Conservation (phyloP, 2,329 filamentous ascomycete genomes). For the Bimuria novae-zelandiae region DNA sequence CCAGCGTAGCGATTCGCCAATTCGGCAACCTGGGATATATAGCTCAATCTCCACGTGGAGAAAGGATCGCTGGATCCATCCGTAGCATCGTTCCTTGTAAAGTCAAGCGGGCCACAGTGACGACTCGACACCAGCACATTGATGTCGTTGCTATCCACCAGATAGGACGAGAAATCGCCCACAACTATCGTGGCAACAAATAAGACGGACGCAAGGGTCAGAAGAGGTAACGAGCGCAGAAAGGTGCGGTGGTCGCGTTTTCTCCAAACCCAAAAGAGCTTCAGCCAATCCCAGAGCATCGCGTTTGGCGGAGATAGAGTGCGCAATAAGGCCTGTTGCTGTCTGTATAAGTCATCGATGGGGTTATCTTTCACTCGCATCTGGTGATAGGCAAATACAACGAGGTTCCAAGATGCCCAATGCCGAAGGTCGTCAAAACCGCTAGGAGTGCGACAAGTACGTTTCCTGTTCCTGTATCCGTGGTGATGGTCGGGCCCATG, state of each 20-base stretch:
- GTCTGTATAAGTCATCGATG: slow-evolving; percentile 12
- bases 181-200: slow-evolving; percentile 10
- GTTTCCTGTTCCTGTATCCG: slow-evolving; percentile 21
- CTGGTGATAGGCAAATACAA: slow-evolving; percentile 10
- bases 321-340: slow-evolving; percentile 17
- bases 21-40: background rate
- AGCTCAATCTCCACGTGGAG: background rate
- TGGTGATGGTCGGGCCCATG: slow-evolving; percentile 26
- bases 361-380: background rate
- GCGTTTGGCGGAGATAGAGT: slow-evolving; percentile 10
- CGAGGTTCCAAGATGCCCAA: slow-evolving; percentile 13
- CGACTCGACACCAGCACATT: slow-evolving; percentile 1
- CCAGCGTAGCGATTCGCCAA: background rate
- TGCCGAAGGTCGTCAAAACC: slow-evolving; percentile 12
- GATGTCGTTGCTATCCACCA: slow-evolving; percentile 17
- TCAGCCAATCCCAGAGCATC: slow-evolving; percentile 8
- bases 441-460: slow-evolving; percentile 26
- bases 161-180: slow-evolving; percentile 24
- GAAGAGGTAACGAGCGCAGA: background rate
- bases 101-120: background rate
- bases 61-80: background rate
- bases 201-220: background rate
- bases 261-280: slow-evolving; percentile 14
- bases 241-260: background rate
- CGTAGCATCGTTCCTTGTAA: background rate